Base-by-base conservation (phyloP, 2,329 filamentous ascomycete genomes). In the Dissoconium aciculare region DNA sequence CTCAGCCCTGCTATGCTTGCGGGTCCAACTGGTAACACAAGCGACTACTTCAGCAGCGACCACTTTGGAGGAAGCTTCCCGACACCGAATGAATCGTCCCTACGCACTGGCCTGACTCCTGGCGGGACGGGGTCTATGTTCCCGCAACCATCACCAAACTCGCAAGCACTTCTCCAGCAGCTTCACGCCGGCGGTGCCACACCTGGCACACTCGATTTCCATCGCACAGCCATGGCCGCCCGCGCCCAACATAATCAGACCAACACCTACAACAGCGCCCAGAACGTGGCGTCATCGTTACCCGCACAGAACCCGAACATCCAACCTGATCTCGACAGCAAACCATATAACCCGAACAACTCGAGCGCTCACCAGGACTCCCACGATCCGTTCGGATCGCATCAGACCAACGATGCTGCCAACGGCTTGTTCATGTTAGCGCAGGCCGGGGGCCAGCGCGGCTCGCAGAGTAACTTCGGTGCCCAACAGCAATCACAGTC, bases 41-140 rank as follows among this genome's bases (percentile, higher is more conserved):
- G 71, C 54, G 84, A 94, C 53, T 95, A 94, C 59, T 93, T 94
- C 52, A 54, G 47, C 39, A 50, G 49, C 36, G 70, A 71, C 44
- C 76, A 75, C 31, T 78, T 92, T 40, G 73, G 80, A 42, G 75
- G 83, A 45, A 80, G 81, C 32, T 93, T 93, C 51, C 82, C 84
- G 4, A 95, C 89, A 3, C 87, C 87, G 1, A 94, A 94, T 71
- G 89, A 98, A 59, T 95, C 87, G 5, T 91, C 83, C 3, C 63
- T 95, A 31, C 71, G 89, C 37, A 89, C 84, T 37, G 89, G 89
- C 34, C 60, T 95, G 43, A 95, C 89, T 31, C 89, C 89, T 28
- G 89, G 89, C 37, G 87, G 87, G 43, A 84, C 85, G 53, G 87
- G 85, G 46, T 92, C 85, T 46, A 95, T 95, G 83, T 95, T 95